Evolutionary conservation across 2,329 filamentous ascomycete genomes (phyloP), one percentile per base, ranked within the genome.

Genomic region (Fusarium euwallaceae): DNA sequence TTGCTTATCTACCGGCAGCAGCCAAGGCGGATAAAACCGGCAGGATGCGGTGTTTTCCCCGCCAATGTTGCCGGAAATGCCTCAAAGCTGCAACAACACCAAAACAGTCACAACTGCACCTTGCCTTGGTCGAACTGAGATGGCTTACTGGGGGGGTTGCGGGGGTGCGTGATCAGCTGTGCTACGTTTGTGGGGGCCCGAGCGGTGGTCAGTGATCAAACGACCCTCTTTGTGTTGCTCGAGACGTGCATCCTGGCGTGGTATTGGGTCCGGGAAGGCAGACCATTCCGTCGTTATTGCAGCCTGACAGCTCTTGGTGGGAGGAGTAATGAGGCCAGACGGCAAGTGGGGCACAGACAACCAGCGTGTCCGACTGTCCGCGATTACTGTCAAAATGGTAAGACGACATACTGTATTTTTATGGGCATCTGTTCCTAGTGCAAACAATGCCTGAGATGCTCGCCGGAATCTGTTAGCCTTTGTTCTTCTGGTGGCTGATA

Each of bases 261-360:
- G 32, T 32, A 63, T 39, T 37, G 20, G 43, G 37, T 63, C 14
- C 61, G 32, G 45, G 45, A 63, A 34, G 61, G 61, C 34, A 63
- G 61, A 41, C 61, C 24, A 41, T 63, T 53, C 43, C 45, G 20
- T 53, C 32, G 43, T 29, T 45, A 45, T 22, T 61, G 34, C 36
- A 66, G 56, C 55, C 55, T 51, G 17, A 10, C 8, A 39, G 37
- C 37, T 39, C 37, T 39, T 39, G 8, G 37, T 39, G 7, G 17
- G n/a, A n/a, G 4, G 37, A n/a, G 37, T 8, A 39, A 39, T 39
- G 17, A 39, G 17, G 37, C 37, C 37, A 39, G 16, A 39, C 27
- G 37, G 37, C 17, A 39, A 39, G 37, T 39, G 17, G 17, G 17
- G 8, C 37, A 10, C 8, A 39, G 17, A 39, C n/a, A 16, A 39